These are phyloP conservation scores for Calophaca sinica DNA, from an alignment of 306 rosid genomes.

Conservation along the genomic window DNA sequence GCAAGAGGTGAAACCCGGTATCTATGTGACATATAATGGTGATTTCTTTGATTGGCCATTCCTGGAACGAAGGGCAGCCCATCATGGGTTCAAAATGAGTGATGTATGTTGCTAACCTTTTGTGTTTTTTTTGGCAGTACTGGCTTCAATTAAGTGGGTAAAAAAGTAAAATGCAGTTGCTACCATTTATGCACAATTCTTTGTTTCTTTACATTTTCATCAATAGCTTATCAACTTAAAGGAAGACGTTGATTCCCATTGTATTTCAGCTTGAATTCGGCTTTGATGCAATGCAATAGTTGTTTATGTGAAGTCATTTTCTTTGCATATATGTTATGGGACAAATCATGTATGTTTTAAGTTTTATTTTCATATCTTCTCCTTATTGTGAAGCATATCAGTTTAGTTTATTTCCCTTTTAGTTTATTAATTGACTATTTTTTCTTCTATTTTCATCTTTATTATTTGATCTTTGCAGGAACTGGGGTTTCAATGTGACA, in stretches of 20 bases:
- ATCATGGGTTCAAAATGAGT: slow-evolving; percentile 86
- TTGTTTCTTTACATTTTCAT: slow-evolving; percentile 29
- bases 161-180: slow-evolving; percentile 33
- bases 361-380: slow-evolving; percentile 30
- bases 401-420: slow-evolving; percentile 29
- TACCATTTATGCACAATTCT: slow-evolving; percentile 11
- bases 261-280: slow-evolving; percentile 32
- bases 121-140: slow-evolving; percentile 33
- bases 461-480: slow-evolving; percentile 64
- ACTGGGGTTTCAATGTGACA: slow-evolving; percentile 90
- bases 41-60: slow-evolving; percentile 99
- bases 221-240: slow-evolving; percentile 31
- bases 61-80: slow-evolving; percentile 85
- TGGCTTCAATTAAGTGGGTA: slow-evolving; percentile 31
- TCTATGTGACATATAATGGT: slow-evolving; percentile 94
- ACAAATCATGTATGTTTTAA: slow-evolving; percentile 26
- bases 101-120: slow-evolving; percentile 65
- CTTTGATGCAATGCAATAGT: slow-evolving; percentile 38
- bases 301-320: slow-evolving; percentile 28
- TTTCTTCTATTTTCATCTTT: slow-evolving; percentile 27
- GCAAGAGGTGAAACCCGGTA: slow-evolving; percentile 97
- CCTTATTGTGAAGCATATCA: slow-evolving; percentile 46
- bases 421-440: slow-evolving; percentile 31
- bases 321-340: slow-evolving; percentile 18
- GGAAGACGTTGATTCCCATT: not conserved